These are phyloP conservation scores for Galerina marginata DNA, from an alignment of 768 basidiomycete species.

Conservation along the genomic window DNA sequence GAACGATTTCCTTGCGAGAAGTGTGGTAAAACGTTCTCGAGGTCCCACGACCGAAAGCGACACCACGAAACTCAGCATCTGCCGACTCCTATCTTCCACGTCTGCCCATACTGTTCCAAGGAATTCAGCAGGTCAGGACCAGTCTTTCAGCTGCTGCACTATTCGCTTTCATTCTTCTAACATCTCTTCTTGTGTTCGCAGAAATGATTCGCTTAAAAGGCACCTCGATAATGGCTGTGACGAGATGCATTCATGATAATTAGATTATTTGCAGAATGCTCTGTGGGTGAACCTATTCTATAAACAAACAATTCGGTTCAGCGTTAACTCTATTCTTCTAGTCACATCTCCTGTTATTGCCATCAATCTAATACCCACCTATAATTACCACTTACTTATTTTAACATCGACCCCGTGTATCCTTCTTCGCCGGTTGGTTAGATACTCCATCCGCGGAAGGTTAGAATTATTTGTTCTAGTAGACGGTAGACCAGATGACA, in stretches of 20 bases:
- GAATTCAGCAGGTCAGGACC: conserved; percentile 69
- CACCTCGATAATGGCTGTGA: conserved; percentile 85
- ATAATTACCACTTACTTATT: conserved; percentile 14
- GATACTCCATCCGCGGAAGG: conserved; percentile 21
- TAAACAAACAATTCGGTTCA: background rate
- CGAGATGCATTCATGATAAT: conserved; percentile 50
- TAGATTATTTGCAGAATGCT: background rate
- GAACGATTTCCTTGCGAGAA: conserved; percentile 76
- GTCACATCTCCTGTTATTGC: conserved; percentile 19
- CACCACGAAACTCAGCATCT: conserved; percentile 82
- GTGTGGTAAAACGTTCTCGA: conserved; percentile 81
- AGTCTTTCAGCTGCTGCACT: conserved; percentile 15
- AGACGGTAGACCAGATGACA: conserved; percentile 15
- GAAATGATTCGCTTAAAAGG: conserved; percentile 77
- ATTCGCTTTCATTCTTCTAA: conserved; percentile 7
- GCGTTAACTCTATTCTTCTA: conserved; percentile 11
- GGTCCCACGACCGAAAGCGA: conserved; percentile 81
- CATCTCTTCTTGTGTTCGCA: conserved; percentile 21
- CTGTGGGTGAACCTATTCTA: conserved; percentile 8
- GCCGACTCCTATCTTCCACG: conserved; percentile 65
- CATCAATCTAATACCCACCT: conserved; percentile 15
- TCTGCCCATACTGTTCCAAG: conserved; percentile 76
- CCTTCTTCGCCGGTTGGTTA: conserved; percentile 15
- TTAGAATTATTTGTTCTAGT: conserved; percentile 22
- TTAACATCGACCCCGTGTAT: conserved; percentile 13